Conservation (phyloP, 129 eudicot genomes). For the Daucus carota region DNA sequence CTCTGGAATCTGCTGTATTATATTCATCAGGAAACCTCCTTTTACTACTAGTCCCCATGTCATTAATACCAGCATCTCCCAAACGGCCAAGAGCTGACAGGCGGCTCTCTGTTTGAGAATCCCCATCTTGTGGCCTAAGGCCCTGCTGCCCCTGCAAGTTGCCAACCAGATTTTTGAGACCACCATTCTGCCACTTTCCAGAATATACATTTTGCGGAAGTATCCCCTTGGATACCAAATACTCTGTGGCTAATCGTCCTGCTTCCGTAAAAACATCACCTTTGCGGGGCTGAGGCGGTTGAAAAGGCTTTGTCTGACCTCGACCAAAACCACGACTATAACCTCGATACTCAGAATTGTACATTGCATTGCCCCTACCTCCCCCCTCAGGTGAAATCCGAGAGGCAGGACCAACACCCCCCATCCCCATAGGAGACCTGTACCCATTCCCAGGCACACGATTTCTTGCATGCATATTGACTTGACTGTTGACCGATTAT, state of each 20-base stretch:
- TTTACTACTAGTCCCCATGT: slow-evolving; percentile 37
- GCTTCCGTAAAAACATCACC: slow-evolving; percentile 81
- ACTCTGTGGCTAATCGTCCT: slow-evolving; percentile 78
- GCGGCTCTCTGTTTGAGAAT: slow-evolving; percentile 23
- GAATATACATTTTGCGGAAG: slow-evolving; percentile 50
- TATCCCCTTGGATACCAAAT: slow-evolving; percentile 73
- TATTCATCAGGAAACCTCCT: slow-evolving; percentile 42
- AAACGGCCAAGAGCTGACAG: slow-evolving; percentile 24
- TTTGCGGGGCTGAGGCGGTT: slow-evolving; percentile 38
- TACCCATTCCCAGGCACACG: slow-evolving; percentile 63
- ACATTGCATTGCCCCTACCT: slow-evolving; percentile 29
- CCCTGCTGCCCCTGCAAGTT: slow-evolving; percentile 21
- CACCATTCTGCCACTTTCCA: slow-evolving; percentile 53
- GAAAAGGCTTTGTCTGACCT: slow-evolving; percentile 50
- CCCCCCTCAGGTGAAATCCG: slow-evolving; percentile 41
- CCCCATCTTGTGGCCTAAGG: slow-evolving; percentile 33
- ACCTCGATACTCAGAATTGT: slow-evolving; percentile 47
- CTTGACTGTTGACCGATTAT: background rate
- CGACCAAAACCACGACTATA: slow-evolving; percentile 61
- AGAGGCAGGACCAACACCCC: slow-evolving; percentile 34
- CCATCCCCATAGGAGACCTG: slow-evolving; percentile 59
- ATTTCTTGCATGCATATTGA: slow-evolving; percentile 40
- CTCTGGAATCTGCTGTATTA: slow-evolving; percentile 24
- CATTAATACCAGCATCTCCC: slow-evolving; percentile 31
- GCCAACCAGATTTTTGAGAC: slow-evolving; percentile 38